Base-by-base conservation (phyloP, 768 basidiomycete genomes). In the Coprinopsis marcescibilis region DNA sequence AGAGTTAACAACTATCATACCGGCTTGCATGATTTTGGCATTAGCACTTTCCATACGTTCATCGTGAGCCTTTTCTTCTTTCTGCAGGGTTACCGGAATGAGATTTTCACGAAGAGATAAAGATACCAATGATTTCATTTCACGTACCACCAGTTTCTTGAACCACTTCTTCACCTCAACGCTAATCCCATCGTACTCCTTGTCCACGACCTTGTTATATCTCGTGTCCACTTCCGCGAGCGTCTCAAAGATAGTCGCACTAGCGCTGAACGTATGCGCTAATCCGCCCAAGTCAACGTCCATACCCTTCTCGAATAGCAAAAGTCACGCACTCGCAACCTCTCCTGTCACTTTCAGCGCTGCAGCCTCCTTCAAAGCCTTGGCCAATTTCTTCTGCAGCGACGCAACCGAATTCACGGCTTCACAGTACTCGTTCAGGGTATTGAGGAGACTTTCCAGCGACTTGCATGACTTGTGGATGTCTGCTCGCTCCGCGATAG, bases 91-190 rank as follows among this genome's bases (percentile, higher is more conserved):
- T 4, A 41, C 45, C 13, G 25, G 8, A 26, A 30, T 17, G 26
- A 7, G 23, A 12, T 41, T 40, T 15, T 15, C 14, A 12, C 34
- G 20, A 14, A 37, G 14, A 32, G 19, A 25, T 35, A 17, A 42
- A 7, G 17, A 25, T 48, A n/a, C n/a, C n/a, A n/a, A n/a, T n/a
- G n/a, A n/a, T n/a, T n/a, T n/a, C 32, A 49, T 46, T 21, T 42
- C 24, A 65, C 84, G 55, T 56, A 89, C 87, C 40, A 80, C 74
- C 27, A 89, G 73, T 62, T 82, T 88, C 77, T 85, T 89, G 71
- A 89, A 82, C 86, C 87, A 89, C 57, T 85, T 90, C 70, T 81
- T 84, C 33, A 88, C 79, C 52, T 89, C 87, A 24, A 68, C 62
- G 52, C 77, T 80, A 41, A 88, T 66, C 17, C 47, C 57, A 51